A percentile compares a stretch with the other conserved stretches of the same genome.
phyloP scores from a whole-genome alignment of 176 grass and related monocot genomes.

The Carex kokanica region DNA sequence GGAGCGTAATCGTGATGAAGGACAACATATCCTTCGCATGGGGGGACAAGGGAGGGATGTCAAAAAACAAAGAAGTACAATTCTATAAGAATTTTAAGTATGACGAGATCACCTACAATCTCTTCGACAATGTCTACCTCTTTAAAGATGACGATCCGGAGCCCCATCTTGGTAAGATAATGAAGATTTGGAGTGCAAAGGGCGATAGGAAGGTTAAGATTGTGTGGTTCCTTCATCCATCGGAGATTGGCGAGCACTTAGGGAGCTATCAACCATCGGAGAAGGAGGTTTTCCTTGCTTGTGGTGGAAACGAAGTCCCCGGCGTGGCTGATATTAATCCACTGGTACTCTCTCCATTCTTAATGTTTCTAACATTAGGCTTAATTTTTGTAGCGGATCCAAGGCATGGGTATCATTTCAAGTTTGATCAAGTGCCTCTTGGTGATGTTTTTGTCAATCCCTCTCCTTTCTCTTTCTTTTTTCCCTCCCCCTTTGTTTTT shows the following conservation, averaged over 20 bases:
- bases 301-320: background rate
- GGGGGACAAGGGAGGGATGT: conserved; percentile 3
- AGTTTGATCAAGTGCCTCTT: background rate
- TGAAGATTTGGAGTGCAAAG: conserved; percentile 7
- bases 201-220: background rate
- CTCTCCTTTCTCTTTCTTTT: background rate
- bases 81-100: conserved; percentile 10
- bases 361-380: background rate
- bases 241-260: background rate
- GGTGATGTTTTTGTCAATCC: background rate
- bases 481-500: background rate
- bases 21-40: conserved; percentile 9
- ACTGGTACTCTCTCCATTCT: conserved; percentile 14
- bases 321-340: conserved; percentile 14
- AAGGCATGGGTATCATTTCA: background rate
- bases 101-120: conserved; percentile 9
- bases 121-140: conserved; percentile 18
- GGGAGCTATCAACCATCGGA: background rate
- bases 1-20: background rate
- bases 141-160: background rate
- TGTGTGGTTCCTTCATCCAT: conserved; percentile 24
- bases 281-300: conserved; percentile 22
- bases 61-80: background rate
- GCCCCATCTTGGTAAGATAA: conserved; percentile 22
- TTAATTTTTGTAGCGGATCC: background rate